These are phyloP conservation scores for Solanum hybrid DNA, from an alignment of 305 asterid species.

Conservation along the genomic window DNA sequence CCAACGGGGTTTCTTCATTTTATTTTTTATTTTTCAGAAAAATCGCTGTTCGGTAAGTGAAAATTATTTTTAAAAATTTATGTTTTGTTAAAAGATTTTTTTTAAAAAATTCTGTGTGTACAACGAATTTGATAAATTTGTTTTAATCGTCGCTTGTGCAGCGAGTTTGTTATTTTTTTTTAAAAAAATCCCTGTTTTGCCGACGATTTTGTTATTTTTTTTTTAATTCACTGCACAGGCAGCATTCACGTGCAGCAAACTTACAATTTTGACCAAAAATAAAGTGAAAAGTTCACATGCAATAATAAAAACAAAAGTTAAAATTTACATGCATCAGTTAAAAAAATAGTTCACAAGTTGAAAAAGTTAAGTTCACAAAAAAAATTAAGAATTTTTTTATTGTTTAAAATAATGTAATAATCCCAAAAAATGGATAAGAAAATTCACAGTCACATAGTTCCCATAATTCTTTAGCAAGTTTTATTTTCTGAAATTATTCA, in stretches of 20 bases:
- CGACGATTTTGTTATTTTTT: neutral
- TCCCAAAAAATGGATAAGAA: neutral
- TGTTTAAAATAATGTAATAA: too few relatives aligned
- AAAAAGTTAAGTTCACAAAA: neutral
- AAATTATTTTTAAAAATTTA: too few relatives aligned
- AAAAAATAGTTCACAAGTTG: neutral
- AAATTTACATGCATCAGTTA: neutral
- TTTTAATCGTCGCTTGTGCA: too few relatives aligned
- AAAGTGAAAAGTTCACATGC: neutral
- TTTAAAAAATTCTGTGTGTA: neutral
- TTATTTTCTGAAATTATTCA: neutral
- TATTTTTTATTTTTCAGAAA: too few relatives aligned
- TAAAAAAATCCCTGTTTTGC: neutral
- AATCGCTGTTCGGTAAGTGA: neutral
- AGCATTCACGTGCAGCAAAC: neutral
- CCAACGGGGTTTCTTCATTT: neutral
- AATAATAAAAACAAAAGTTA: neutral
- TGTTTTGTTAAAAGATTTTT: neutral
- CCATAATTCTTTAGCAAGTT: neutral
- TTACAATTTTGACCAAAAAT: neutral
- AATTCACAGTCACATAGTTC: neutral
- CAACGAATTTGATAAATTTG: neutral
- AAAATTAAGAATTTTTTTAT: too few relatives aligned
- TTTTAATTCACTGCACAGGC: neutral
- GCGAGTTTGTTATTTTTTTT: neutral